phyloP scores from a whole-genome alignment of 2,329 filamentous ascomycete species.

The Thelonectria blattea region DNA sequence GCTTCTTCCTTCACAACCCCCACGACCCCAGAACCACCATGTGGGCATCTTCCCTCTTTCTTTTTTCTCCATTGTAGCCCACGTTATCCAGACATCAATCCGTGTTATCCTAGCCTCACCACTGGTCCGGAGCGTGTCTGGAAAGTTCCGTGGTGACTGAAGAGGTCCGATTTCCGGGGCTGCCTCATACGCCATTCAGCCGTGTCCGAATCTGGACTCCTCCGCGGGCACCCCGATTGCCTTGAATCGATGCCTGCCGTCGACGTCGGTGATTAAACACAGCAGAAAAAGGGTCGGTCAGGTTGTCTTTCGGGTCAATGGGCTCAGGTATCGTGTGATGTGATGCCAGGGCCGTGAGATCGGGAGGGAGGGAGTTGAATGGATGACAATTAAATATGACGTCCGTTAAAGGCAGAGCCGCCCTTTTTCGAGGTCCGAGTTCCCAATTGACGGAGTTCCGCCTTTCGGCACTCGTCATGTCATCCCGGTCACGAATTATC shows the following conservation, averaged over 20 bases:
- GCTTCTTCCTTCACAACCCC: background rate
- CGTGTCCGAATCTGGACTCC: background rate
- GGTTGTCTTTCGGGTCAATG: conserved; percentile 6
- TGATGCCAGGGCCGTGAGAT: conserved; percentile 4
- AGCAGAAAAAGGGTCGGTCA: conserved; percentile 4
- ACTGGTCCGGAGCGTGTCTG: background rate
- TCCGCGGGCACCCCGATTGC: background rate
- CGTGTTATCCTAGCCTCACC: background rate
- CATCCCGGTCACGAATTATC: background rate
- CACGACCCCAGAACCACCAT: background rate
- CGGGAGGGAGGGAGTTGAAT: background rate
- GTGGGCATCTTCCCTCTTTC: background rate
- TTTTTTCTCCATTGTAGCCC: background rate
- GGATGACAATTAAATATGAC: conserved; percentile 3
- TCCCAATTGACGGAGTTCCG: background rate
- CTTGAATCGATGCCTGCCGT: background rate
- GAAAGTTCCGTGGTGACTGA: background rate
- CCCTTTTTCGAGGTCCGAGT: background rate
- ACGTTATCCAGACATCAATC: background rate
- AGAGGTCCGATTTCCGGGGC: conserved; percentile 18
- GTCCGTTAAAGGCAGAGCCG: background rate
- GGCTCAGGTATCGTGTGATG: conserved; percentile 16
- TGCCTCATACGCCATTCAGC: background rate
- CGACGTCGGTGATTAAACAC: background rate
- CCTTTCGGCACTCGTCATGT: background rate